Evolutionary conservation across 176 grass and related monocot species (phyloP), one percentile per base, ranked within the genome.

Genomic region (Cymbopogon citratus): DNA sequence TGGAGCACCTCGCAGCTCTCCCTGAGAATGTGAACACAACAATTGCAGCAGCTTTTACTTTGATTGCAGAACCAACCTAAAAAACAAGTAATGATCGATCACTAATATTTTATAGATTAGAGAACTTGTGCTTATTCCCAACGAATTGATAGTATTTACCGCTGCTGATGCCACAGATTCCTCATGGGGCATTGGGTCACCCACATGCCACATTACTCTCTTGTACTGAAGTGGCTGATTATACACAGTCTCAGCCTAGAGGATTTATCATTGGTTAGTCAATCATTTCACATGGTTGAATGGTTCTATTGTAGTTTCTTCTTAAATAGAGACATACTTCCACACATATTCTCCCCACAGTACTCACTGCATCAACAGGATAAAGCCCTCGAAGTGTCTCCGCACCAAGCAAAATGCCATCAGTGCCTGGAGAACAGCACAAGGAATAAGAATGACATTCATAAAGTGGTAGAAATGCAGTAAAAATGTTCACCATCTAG

Each of bases 81-180:
- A 88, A 16, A 49, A 14, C 40, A 31, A 69, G 74, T 26, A 71
- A 60, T 73, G 56, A 60, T 71, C 7, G 3, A 29, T 77, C 51
- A 69, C 1, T 12, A 36, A 57, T 45, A 51, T 31, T 71, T n/a
- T n/a, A n/a, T 3, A 62, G 41, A 70, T 44, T 28, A 59, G 57
- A 88, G 71, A 9, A 36, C 4, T 12, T 73, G n/a, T 35, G 66
- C 62, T 65, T 57, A 52, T 34, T 49, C 35, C 11, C 59, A 73
- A 84, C 60, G 69, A 69, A 66, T 34, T 31, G 25, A 31, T 54
- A 77, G 13, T 77, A 75, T 34, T 84, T 89, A 95, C 92, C 23
- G 95, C 95, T 61, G 95, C 90, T 72, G 95, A 98, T 64, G 92
- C 92, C 80, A 98, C 95, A 68, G 92, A 95, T 87, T 98, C 92